Evolutionary conservation across 371 early-diverging fungal genomes (phyloP), one percentile per base, ranked within the genome.

Genomic region (Nematocida major): DNA sequence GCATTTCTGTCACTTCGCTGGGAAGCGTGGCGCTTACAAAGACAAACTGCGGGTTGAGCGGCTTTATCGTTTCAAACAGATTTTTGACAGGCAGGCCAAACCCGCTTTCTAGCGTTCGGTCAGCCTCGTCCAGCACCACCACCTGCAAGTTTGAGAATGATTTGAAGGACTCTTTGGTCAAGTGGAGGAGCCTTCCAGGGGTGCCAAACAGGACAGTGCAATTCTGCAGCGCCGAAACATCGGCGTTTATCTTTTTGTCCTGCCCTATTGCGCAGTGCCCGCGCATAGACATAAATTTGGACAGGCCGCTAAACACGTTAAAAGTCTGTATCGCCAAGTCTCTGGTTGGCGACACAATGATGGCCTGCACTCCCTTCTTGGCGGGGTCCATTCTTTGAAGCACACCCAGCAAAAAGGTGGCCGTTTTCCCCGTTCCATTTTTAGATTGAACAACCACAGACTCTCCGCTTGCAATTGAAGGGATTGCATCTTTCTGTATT

Each of bases 111-210:
- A 96, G 89, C 92, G 96, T 93, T 78, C 93, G 89, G 84, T 97
- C 96, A 40, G 95, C 96, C 87, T 98, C 99, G 83, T 98, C 99
- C 90, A 96, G 90, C 15, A 96, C 94, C 13, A 95, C 93, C 91
- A 81, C 91, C 90, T 2, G 90, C 86, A 86, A 90, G 90, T 81
- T 92, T 91, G 81, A 87, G 89, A 66, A 94, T 11, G 40, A 11
- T 39, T 73, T 63, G 2, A 20, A 18, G 7, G 26, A 18, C 26
- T 73, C 63, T 73, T 32, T 63, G 13, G 63, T 22, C 15, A 73
- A 45, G 20, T 73, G 76, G 2, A 73, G 76, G 1, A 73, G 38
- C 28, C 76, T 48, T 13, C 76, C 76, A 15, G 76, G 65, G 1
- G 76, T 73, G 3, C 76, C 76, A 36, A 67, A 63, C n/a, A 78